phyloP scores from a whole-genome alignment of 2,329 filamentous ascomycete genomes.

The Penicillium glabrum region DNA sequence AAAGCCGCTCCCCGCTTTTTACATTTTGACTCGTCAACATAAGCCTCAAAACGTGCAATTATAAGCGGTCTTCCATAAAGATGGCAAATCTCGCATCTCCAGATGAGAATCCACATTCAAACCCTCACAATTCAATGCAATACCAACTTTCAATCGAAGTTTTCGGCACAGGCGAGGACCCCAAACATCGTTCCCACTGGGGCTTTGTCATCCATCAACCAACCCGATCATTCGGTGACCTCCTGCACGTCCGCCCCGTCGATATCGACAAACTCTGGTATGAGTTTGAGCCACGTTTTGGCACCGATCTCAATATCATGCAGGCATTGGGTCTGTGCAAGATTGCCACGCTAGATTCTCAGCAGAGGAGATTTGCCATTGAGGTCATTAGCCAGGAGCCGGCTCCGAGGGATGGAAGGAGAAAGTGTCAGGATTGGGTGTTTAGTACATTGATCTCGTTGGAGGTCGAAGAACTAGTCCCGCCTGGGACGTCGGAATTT shows the following conservation, averaged over 20 bases:
- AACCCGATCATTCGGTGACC: conserved; percentile 20
- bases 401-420: conserved; percentile 20
- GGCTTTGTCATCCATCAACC: conserved; percentile 24
- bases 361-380: conserved; percentile 19
- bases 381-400: conserved; percentile 17
- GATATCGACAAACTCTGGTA: conserved; percentile 24
- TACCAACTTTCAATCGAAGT: conserved; percentile 25
- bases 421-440: conserved; percentile 27
- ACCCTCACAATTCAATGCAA: background rate
- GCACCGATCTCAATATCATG: conserved; percentile 21
- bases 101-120: background rate
- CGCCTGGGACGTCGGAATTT: conserved; percentile 21
- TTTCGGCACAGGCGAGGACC: conserved; percentile 23
- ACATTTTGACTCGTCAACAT: background rate
- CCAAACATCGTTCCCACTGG: conserved; percentile 26
- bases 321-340: conserved; percentile 23
- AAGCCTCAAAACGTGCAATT: background rate
- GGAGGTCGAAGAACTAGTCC: conserved; percentile 28
- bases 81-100: too few relatives aligned
- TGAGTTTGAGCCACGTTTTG: conserved; percentile 21
- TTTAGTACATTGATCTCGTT: conserved; percentile 24
- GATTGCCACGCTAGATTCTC: conserved; percentile 14
- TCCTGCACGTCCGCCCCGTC: conserved; percentile 26
- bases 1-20: background rate
- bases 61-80: background rate